These are phyloP conservation scores for Zalaria sp. DNA, from an alignment of 2,329 filamentous ascomycete species.

Conservation along the genomic window DNA sequence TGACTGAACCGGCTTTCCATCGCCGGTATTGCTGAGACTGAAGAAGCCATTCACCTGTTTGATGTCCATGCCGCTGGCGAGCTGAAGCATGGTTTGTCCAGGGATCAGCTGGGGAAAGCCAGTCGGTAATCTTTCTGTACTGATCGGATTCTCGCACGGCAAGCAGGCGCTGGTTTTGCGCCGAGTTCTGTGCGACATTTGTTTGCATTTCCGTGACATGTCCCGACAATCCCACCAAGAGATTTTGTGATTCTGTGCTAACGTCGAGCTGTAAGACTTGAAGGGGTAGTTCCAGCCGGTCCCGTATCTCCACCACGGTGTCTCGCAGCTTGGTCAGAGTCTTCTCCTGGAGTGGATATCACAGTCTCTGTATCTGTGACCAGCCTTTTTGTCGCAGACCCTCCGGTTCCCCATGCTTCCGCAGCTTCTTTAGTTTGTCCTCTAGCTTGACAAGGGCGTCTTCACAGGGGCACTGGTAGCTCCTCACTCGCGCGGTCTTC, in stretches of 20 bases:
- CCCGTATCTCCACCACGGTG: conserved; percentile 4
- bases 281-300: conserved; percentile 4
- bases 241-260: conserved; percentile 2
- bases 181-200: no score
- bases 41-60: conserved; percentile 9
- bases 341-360: conserved; percentile 6
- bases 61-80: conserved; percentile 3
- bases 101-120: conserved; percentile 10
- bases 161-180: no score
- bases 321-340: conserved; percentile 5
- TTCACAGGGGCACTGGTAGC: not conserved
- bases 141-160: no score
- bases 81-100: conserved; percentile 8
- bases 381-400: conserved; percentile 5
- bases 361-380: conserved; percentile 2
- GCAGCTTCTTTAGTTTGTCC: conserved; percentile 3
- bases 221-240: no score
- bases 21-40: conserved; percentile 6
- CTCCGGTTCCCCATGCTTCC: conserved; percentile 2
- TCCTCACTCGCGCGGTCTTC: not conserved
- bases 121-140: conserved; percentile 6
- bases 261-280: conserved; percentile 7
- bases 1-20: conserved; percentile 8
- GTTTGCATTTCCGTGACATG: no score
- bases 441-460: conserved; percentile 2